phyloP scores from a whole-genome alignment of 352 stramenopile genomes.

The Sclerospora graminicola region DNA sequence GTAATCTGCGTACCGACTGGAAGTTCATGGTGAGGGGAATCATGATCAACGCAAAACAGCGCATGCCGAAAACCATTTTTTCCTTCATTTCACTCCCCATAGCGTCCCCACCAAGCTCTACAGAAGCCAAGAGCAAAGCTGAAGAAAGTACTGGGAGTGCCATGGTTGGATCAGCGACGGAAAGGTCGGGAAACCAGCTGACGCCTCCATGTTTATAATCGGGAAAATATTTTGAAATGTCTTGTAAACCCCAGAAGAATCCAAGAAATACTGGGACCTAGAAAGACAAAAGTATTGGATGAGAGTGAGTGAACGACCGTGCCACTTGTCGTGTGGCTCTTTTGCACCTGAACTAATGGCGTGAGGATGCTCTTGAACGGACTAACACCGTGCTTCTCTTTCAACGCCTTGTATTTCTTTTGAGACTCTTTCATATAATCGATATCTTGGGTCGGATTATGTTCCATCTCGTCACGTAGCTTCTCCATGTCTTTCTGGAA shows the following conservation, averaged over 20 bases:
- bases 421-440: constrained; percentile 55
- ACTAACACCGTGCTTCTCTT: constrained; percentile 78
- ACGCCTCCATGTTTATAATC: constrained; percentile 66
- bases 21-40: constrained; percentile 79
- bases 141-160: constrained; percentile 74
- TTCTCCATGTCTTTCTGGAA: constrained; percentile 83
- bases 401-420: constrained; percentile 64
- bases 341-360: constrained; percentile 40
- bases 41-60: constrained; percentile 54
- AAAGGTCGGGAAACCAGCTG: constrained; percentile 79
- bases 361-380: constrained; percentile 63
- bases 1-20: constrained; percentile 37
- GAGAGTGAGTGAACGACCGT: background rate
- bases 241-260: constrained; percentile 78
- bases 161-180: constrained; percentile 54
- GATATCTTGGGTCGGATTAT: constrained; percentile 28
- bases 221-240: constrained; percentile 72
- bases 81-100: constrained; percentile 51
- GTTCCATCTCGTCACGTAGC: constrained; percentile 56
- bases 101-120: constrained; percentile 64
- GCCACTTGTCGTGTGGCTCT: no score
- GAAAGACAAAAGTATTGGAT: background rate
- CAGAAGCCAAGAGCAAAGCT: constrained; percentile 61
- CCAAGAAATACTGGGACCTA: constrained; percentile 80
- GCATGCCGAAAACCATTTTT: constrained; percentile 76